phyloP scores from a whole-genome alignment of 805 yeast species.

The Candida tammaniensis region DNA sequence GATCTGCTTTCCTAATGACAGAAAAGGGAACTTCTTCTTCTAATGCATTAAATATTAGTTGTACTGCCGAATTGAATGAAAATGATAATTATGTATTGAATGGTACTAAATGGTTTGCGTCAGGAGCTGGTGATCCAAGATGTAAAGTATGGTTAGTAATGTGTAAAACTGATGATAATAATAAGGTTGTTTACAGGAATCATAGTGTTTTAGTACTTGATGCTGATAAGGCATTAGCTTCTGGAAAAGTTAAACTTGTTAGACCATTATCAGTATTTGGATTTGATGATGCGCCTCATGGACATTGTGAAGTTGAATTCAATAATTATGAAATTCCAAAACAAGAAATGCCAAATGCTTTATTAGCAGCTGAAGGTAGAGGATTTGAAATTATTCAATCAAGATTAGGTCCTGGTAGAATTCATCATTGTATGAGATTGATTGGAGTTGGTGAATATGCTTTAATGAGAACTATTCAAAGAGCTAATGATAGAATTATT shows the following conservation, averaged over 20 bases:
- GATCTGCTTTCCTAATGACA: constrained; percentile 66
- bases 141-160: constrained; percentile 51
- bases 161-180: constrained; percentile 43
- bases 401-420: constrained; percentile 66
- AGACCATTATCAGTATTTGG: constrained; percentile 58
- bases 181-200: constrained; percentile 39
- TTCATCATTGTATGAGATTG: constrained; percentile 67
- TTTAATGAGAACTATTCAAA: constrained; percentile 41
- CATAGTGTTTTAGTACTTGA: constrained; percentile 59
- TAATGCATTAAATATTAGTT: constrained; percentile 57
- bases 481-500: constrained; percentile 53
- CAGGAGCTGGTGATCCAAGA: constrained; percentile 69
- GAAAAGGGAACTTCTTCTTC: constrained; percentile 60
- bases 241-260: constrained; percentile 47
- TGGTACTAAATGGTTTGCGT: constrained; percentile 70
- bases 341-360: constrained; percentile 39
- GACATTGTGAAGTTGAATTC: constrained; percentile 62
- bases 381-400: constrained; percentile 66
- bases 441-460: constrained; percentile 62
- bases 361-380: constrained; percentile 46
- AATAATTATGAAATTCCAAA: constrained; percentile 45
- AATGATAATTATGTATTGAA: constrained; percentile 49
- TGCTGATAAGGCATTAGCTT: constrained; percentile 44
- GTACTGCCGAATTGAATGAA: constrained; percentile 35
- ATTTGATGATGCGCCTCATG: constrained; percentile 69